Evolutionary conservation across 1,284 basidiomycete species (phyloP).

Genomic region (Chondrostereum purpureum): DNA sequence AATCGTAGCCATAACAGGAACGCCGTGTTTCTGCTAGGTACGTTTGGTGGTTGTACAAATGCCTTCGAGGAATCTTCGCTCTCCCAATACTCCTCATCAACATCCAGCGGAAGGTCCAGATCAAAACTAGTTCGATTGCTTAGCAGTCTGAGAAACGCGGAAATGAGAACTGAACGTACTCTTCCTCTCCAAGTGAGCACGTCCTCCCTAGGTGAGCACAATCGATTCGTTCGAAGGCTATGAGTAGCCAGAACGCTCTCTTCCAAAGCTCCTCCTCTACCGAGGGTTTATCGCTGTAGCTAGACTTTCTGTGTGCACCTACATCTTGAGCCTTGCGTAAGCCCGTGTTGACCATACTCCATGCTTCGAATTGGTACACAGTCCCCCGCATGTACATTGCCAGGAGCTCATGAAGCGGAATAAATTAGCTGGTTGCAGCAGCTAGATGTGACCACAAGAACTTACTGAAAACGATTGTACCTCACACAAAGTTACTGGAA

Average conservation of each 20-base stretch:
- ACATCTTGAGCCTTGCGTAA: conserved; percentile 67
- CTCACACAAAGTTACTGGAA: conserved; percentile 66
- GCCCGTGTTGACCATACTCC: conserved; percentile 62
- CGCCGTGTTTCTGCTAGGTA: conserved; percentile 52
- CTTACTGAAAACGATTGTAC: conserved; percentile 57
- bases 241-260: conserved; percentile 70
- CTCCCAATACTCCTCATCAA: conserved; percentile 85
- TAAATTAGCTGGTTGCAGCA: conserved; percentile 6
- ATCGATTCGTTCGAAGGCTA: conserved; percentile 56
- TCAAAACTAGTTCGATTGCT: conserved; percentile 51
- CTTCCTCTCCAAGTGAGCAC: conserved; percentile 69
- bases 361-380: conserved; percentile 50
- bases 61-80: conserved; percentile 36
- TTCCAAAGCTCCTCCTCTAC: conserved; percentile 70
- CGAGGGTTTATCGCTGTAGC: conserved; percentile 39
- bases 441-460: conserved; percentile 8
- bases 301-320: conserved; percentile 56
- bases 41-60: conserved; percentile 59
- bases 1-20: conserved; percentile 69
- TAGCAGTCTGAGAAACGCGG: conserved; percentile 7
- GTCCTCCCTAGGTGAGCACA: conserved; percentile 68
- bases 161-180: conserved; percentile 40
- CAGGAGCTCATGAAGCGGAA: conserved; percentile 28
- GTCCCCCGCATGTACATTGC: conserved; percentile 48
- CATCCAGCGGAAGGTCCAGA: conserved; percentile 70